Base-by-base conservation (phyloP, 495 filamentous ascomycete species). In the Neurospora cerealis region DNA sequence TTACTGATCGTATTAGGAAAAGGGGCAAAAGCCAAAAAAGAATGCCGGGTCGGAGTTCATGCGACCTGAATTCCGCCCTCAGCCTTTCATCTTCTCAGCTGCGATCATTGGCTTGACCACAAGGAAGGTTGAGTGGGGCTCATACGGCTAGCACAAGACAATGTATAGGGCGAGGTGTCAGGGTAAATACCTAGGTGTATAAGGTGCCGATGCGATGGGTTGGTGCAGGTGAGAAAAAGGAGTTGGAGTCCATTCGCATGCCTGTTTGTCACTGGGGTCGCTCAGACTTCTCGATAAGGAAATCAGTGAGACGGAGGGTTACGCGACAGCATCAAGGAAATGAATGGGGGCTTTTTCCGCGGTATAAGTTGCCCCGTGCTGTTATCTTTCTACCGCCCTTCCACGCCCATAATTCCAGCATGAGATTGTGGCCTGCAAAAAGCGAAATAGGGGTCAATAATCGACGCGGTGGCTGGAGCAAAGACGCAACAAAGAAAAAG, bases 361-460 rank as follows among this genome's bases (percentile, higher is more conserved):
- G 32, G 54, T 62, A 17, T 62, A 8, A 62, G 24, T 34, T 62
- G 54, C 54, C 54, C 15, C 54, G 24, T 66, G 54, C 28, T 66
- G 28, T 66, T 66, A 39, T 66, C 15, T 66, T 66, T 69, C 39
- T 37, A 11, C 73, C 17, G 41, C 71, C 70, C 42, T 70, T 69
- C 54, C 71, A 19, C 38, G 69, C 46, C 39, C 48, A 73, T 5
- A 36, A n/a, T 46, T 73, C 72, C 72, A 72, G 28, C 54, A 34
- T 66, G 6, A 34, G 28, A 62, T 62, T 66, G 54, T 36, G 54
- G 28, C 54, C 24, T 34, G 54, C 54, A 34, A 66, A 62, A 66
- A 66, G 54, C 54, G 54, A 66, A 34, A 66, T 62, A 19, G 7
- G 28, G 28, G 13, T 62, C 54, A 62, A 60, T 62, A 62, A 62